Evolutionary conservation across 176 grass and related monocot species (phyloP).

Genomic region (Alopecurus myosuroides): DNA sequence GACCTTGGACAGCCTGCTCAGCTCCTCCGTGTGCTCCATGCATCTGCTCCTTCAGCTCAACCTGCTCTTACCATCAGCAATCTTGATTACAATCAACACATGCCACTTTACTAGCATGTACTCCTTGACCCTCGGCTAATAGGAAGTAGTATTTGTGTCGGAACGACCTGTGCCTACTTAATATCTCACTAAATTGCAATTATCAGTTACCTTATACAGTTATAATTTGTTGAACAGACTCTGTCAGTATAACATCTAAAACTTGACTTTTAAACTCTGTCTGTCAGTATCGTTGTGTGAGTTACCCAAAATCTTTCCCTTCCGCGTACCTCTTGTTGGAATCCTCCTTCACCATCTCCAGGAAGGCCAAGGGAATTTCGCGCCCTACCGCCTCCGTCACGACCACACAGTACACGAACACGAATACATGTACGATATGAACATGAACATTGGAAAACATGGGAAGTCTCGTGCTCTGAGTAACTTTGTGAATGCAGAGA

Average conservation of each 20-base stretch:
- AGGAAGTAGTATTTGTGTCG: too few species aligned
- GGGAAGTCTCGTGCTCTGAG: not conserved
- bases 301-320: conserved; percentile 88
- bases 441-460: too few species aligned
- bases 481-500: too few species aligned
- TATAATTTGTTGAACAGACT: not conserved
- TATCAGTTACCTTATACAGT: not conserved
- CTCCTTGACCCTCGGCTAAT: too few species aligned
- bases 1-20: too few species aligned
- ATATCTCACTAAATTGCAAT: not conserved
- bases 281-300: too few species aligned
- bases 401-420: conserved; percentile 77
- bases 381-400: conserved; percentile 51
- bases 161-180: not conserved
- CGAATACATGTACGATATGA: too few species aligned
- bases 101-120: too few species aligned
- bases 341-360: conserved; percentile 74
- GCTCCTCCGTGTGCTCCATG: too few species aligned
- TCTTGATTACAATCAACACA: not conserved
- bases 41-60: conserved; percentile 77
- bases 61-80: conserved; percentile 22
- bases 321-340: conserved; percentile 68
- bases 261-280: too few species aligned
- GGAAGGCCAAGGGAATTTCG: conserved; percentile 64
- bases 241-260: not conserved